These are phyloP conservation scores for Penicillium steckii DNA, from an alignment of 495 filamentous ascomycete genomes.

Conservation along the genomic window DNA sequence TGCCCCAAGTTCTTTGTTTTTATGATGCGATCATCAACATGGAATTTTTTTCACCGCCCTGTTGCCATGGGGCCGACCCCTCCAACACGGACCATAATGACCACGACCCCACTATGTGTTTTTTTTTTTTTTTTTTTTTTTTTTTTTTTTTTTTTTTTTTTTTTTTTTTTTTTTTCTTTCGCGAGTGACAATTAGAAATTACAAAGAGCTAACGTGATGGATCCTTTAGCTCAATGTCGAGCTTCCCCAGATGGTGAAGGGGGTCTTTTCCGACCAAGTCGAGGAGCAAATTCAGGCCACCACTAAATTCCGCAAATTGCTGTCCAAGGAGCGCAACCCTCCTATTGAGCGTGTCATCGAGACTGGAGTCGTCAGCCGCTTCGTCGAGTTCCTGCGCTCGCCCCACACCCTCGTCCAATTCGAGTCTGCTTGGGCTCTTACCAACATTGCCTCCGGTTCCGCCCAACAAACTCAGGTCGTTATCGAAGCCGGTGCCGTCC, in stretches of 20 bases:
- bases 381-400: constrained; percentile 97
- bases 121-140: constrained; percentile 5
- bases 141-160: constrained; percentile 6
- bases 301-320: constrained; percentile 95
- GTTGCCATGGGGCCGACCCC: constrained; percentile 33
- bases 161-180: constrained; percentile 4
- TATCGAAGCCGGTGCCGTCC: constrained; percentile 96
- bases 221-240: constrained; percentile 84
- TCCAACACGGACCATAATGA: constrained; percentile 19
- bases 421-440: constrained; percentile 98
- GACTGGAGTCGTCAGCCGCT: constrained; percentile 95
- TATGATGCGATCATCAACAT: constrained; percentile 34
- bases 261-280: constrained; percentile 98
- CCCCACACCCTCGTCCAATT: constrained; percentile 99
- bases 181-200: constrained; percentile 4
- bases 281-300: constrained; percentile 98
- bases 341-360: constrained; percentile 99
- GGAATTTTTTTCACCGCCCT: constrained; percentile 45
- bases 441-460: constrained; percentile 98
- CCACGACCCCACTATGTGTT: constrained; percentile 19
- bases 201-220: constrained; percentile 38
- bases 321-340: constrained; percentile 98
- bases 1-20: constrained; percentile 21
- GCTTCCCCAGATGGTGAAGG: constrained; percentile 95
- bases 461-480: constrained; percentile 98